These are phyloP conservation scores for Tulasnella sp. DNA, from an alignment of 768 basidiomycete genomes.

Conservation along the genomic window DNA sequence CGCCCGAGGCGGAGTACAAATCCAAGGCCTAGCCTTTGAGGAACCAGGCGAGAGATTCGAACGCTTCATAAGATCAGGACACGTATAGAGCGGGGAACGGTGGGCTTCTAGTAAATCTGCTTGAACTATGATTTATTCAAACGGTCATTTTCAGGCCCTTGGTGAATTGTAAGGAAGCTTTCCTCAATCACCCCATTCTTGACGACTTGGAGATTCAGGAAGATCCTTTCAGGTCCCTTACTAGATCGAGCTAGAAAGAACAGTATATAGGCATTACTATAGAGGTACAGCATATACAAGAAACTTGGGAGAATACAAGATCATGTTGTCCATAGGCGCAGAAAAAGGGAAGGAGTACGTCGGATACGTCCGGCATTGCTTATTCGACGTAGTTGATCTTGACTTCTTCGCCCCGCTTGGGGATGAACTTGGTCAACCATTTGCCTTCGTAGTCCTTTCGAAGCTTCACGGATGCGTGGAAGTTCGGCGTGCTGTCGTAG, in stretches of 20 bases:
- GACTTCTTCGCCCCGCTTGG: not conserved
- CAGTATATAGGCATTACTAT: not conserved
- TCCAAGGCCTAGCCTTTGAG: too few relatives aligned
- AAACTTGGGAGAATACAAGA: not conserved
- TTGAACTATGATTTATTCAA: too few relatives aligned
- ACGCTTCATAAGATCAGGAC: too few relatives aligned
- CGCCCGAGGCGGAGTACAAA: too few relatives aligned
- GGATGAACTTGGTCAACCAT: not conserved
- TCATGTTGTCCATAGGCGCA: not conserved
- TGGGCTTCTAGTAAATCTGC: too few relatives aligned
- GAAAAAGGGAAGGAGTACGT: not conserved
- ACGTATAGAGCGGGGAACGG: too few relatives aligned
- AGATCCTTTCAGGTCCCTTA: too few relatives aligned
- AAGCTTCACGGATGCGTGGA: conserved; percentile 10
- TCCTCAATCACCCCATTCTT: too few relatives aligned
- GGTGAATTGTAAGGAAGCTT: too few relatives aligned
- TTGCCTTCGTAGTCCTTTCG: not conserved
- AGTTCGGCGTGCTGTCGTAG: not conserved
- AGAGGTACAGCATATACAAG: not conserved
- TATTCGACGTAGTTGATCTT: conserved; percentile 18
- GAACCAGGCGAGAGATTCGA: too few relatives aligned
- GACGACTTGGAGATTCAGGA: too few relatives aligned
- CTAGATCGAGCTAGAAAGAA: not conserved
- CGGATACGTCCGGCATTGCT: conserved; percentile 32
- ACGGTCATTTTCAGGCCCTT: too few relatives aligned